phyloP scores from a whole-genome alignment of 441 rosid species.

The Isatis lusitanica region DNA sequence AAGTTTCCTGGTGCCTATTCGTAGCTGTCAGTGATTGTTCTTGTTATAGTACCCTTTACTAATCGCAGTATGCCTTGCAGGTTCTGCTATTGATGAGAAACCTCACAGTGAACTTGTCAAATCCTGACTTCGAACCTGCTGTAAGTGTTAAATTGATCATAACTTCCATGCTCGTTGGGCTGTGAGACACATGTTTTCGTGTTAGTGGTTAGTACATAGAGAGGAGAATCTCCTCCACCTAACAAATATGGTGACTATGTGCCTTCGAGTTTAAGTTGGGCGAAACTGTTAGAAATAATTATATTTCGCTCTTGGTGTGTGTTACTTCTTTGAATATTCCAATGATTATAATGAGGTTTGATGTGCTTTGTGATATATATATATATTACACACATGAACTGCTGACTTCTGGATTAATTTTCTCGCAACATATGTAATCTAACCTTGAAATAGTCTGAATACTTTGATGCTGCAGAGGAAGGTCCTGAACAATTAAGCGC shows the following conservation, averaged over 20 bases:
- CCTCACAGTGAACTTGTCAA: conserved; percentile 60
- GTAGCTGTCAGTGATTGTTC: conserved; percentile 14
- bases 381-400: conserved; percentile 1
- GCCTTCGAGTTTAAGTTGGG: background rate
- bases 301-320: background rate
- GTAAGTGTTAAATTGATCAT: conserved; percentile 50
- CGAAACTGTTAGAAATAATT: background rate
- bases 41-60: background rate
- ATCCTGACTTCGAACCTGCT: conserved; percentile 64
- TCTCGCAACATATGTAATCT: conserved; percentile 29
- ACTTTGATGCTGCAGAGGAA: conserved; percentile 53
- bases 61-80: conserved; percentile 37
- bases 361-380: background rate
- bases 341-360: background rate
- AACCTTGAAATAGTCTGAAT: conserved; percentile 37
- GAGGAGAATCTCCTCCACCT: background rate
- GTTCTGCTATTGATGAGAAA: conserved; percentile 65
- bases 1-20: background rate
- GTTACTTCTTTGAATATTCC: background rate
- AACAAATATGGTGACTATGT: background rate
- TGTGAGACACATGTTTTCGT: background rate
- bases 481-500: conserved; percentile 43
- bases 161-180: background rate
- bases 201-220: background rate
- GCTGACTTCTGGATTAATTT: background rate